Evolutionary conservation across 129 eudicot genomes (phyloP).

Genomic region (Helianthus tuberosus): DNA sequence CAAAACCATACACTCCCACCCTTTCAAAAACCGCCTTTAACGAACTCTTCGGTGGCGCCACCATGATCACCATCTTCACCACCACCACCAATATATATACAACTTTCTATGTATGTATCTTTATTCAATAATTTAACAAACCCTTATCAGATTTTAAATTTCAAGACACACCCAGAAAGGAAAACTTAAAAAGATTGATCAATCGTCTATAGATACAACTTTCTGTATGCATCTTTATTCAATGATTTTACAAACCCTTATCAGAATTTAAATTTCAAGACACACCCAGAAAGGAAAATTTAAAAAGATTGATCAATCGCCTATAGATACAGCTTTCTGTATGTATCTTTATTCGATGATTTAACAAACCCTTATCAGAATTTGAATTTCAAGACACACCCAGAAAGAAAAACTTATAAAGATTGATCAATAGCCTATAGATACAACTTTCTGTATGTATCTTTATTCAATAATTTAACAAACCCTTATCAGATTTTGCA

Average conservation of each 20-base stretch:
- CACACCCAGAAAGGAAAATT: slow-evolving; percentile 23
- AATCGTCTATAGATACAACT: too few species aligned
- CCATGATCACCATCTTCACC: slow-evolving; percentile 49
- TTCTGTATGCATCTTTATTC: too few species aligned
- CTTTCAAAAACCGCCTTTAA: slow-evolving; percentile 66
- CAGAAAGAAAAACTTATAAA: slow-evolving; percentile 14
- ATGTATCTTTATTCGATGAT: neutral
- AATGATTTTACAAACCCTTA: slow-evolving; percentile 17
- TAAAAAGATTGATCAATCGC: neutral
- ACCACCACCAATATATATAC: slow-evolving; percentile 25
- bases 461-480: slow-evolving; percentile 11
- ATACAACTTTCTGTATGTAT: slow-evolving; percentile 22
- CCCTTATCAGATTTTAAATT: slow-evolving; percentile 5
- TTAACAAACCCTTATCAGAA: slow-evolving; percentile 17
- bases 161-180: slow-evolving; percentile 26
- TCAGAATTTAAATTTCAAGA: slow-evolving; percentile 11
- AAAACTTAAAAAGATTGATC: slow-evolving; percentile 1
- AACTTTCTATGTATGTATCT: slow-evolving; percentile 17
- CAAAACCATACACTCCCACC: slow-evolving; percentile 76
- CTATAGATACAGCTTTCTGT: too few species aligned
- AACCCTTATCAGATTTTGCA: slow-evolving; percentile 4
- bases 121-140: slow-evolving; percentile 18
- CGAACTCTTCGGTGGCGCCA: slow-evolving; percentile 50
- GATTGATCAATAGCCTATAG: slow-evolving; percentile 15
- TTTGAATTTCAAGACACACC: slow-evolving; percentile 24